These are phyloP conservation scores for Colletotrichum tabaci DNA, from an alignment of 2,329 filamentous ascomycete species.

Conservation along the genomic window DNA sequence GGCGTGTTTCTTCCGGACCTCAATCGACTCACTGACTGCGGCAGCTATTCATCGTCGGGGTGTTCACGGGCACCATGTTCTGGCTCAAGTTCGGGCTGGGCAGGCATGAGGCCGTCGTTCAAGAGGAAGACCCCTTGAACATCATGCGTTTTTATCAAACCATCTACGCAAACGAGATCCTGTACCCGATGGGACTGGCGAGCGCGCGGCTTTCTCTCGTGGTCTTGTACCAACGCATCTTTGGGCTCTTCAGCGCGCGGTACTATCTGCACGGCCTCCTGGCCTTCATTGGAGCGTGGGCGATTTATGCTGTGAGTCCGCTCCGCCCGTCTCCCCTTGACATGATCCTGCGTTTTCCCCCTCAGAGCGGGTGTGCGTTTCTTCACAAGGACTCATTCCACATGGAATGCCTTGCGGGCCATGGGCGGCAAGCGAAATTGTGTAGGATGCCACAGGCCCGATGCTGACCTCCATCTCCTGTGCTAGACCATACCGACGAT, in stretches of 20 bases:
- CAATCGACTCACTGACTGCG: neutral
- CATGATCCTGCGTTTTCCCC: rapidly evolving
- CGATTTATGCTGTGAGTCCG: constrained; percentile 28
- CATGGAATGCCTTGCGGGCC: no score
- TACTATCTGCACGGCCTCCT: constrained; percentile 29
- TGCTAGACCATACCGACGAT: constrained; percentile 28
- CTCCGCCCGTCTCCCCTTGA: no score
- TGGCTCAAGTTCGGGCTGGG: constrained; percentile 37
- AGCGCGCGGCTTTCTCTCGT: constrained; percentile 31
- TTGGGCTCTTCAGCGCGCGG: constrained; percentile 33
- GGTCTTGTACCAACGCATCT: constrained; percentile 32
- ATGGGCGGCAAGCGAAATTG: no score
- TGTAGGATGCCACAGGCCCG: rapidly evolving
- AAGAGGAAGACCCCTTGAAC: constrained; percentile 33
- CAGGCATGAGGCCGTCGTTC: constrained; percentile 25
- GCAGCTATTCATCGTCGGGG: constrained; percentile 23
- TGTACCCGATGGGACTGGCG: constrained; percentile 27
- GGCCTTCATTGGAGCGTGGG: constrained; percentile 34
- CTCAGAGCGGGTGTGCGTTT: no score
- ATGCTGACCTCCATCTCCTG: neutral
- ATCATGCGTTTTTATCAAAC: constrained; percentile 29
- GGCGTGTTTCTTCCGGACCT: no score
- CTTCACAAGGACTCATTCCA: no score
- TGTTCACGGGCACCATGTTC: constrained; percentile 34
- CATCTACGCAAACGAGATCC: constrained; percentile 36